Percentiles rank a stretch among this genome's conserved stretches.
Evolutionary conservation across 345 rosid genomes (phyloP).

Genomic region (Aquilaria sinensis): DNA sequence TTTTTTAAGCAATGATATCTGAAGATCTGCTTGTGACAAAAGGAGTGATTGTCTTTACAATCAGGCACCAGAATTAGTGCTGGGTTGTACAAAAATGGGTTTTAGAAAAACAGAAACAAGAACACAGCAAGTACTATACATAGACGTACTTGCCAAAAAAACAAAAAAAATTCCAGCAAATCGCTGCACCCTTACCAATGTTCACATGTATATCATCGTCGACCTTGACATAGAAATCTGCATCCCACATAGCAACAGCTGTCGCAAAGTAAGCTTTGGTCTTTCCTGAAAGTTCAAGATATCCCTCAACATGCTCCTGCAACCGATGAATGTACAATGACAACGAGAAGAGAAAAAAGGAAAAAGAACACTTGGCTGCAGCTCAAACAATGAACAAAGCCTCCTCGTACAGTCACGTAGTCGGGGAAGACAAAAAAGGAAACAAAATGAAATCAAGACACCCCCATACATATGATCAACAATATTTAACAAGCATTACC

Average conservation of each 20-base stretch:
- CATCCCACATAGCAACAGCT: conserved; percentile 90
- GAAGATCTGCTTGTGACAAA: neutral
- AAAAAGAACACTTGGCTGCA: neutral
- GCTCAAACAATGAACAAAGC: neutral
- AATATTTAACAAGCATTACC: conserved; percentile 30
- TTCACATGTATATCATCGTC: conserved; percentile 98
- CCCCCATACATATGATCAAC: too few relatives aligned
- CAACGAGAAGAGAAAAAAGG: conserved; percentile 2
- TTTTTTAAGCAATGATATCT: neutral
- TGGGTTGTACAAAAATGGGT: too few relatives aligned
- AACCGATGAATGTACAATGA: conserved; percentile 10
- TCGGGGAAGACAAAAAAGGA: conserved; percentile 5
- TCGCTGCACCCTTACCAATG: conserved; percentile 49
- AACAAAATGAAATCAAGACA: conserved; percentile 3
- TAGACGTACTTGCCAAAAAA: neutral
- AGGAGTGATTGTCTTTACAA: too few relatives aligned
- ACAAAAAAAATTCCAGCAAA: conserved; percentile 4
- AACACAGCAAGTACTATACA: too few relatives aligned
- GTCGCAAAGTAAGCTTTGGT: conserved; percentile 83
- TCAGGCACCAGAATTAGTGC: too few relatives aligned
- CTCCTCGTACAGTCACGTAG: neutral
- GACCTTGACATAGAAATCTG: conserved; percentile 94
- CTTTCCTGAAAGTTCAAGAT: conserved; percentile 94
- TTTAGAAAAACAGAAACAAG: too few relatives aligned
- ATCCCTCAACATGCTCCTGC: conserved; percentile 97